A percentile compares a stretch with the other conserved stretches of the same genome.
These are phyloP conservation scores for Sarocladiaceae sp. DNA, from an alignment of 2,329 filamentous ascomycete species.

Conservation along the genomic window DNA sequence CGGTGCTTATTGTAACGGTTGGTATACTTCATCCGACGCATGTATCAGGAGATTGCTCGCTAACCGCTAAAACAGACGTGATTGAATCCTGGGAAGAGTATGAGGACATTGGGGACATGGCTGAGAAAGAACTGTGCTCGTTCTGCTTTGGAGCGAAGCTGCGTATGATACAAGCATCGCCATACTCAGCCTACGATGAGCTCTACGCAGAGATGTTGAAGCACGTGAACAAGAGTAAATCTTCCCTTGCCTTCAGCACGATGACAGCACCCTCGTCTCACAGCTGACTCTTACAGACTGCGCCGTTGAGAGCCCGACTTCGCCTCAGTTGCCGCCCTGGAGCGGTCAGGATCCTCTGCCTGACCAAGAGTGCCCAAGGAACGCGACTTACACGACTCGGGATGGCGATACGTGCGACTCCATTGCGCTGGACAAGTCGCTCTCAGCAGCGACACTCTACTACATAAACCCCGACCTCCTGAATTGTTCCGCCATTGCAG, in stretches of 20 bases:
- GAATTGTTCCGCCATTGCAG: constrained; percentile 12
- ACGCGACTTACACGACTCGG: constrained; percentile 11
- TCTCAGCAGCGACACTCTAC: constrained; percentile 14
- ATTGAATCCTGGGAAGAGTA: constrained; percentile 1
- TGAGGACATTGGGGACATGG: constrained; percentile 9
- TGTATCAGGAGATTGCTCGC: too few relatives aligned
- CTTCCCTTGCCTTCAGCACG: constrained; percentile 7
- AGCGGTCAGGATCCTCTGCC: too few relatives aligned
- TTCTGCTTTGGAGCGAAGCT: constrained; percentile 12
- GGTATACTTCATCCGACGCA: not conserved
- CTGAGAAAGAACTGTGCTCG: constrained; percentile 13
- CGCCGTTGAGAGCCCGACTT: not conserved
- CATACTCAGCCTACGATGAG: constrained; percentile 13
- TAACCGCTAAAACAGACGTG: constrained; percentile 4
- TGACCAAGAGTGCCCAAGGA: too few relatives aligned
- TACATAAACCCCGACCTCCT: constrained; percentile 15
- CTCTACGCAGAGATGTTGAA: constrained; percentile 4
- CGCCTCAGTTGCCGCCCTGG: too few relatives aligned
- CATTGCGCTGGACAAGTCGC: constrained; percentile 11
- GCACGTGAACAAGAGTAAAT: constrained; percentile 8
- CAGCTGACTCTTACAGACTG: constrained; percentile 6
- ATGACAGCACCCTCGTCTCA: not conserved
- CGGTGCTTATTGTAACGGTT: constrained; percentile 10
- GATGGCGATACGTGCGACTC: constrained; percentile 16
- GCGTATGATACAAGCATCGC: constrained; percentile 13